Percentiles rank a stretch among this genome's conserved stretches.
Evolutionary conservation across 1,284 basidiomycete genomes (phyloP).

Genomic region (Gomphus bonarii): DNA sequence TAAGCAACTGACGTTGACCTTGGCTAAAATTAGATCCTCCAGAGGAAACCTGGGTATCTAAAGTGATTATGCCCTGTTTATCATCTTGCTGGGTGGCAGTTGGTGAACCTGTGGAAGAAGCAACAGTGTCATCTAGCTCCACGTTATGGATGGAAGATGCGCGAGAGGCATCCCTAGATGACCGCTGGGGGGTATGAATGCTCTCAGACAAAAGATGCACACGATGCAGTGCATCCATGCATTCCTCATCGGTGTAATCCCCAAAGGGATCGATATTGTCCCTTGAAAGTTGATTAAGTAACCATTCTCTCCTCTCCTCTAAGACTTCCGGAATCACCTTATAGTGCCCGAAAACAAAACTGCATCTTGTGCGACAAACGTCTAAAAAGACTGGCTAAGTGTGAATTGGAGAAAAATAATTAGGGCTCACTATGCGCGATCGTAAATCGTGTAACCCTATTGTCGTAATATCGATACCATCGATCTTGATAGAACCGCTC

Average conservation of each 20-base stretch:
- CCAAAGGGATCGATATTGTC: slow-evolving; percentile 15
- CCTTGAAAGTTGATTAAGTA: neutral
- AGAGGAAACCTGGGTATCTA: slow-evolving; percentile 24
- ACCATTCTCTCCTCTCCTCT: neutral
- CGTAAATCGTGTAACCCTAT: slow-evolving; percentile 23
- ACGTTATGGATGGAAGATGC: slow-evolving; percentile 8
- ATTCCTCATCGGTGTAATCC: slow-evolving; percentile 13
- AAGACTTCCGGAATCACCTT: neutral
- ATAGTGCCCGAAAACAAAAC: slow-evolving; percentile 13
- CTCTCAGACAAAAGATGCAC: slow-evolving; percentile 12
- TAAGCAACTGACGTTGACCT: slow-evolving; percentile 40
- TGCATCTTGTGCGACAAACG: slow-evolving; percentile 13
- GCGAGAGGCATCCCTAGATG: slow-evolving; percentile 7
- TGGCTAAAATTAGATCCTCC: slow-evolving; percentile 38
- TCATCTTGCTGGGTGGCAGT: slow-evolving; percentile 5
- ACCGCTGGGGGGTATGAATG: neutral
- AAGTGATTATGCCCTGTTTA: slow-evolving; percentile 6
- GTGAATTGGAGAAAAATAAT: neutral
- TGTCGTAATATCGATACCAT: slow-evolving; percentile 20
- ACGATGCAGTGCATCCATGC: slow-evolving; percentile 12
- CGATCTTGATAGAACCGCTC: slow-evolving; percentile 14
- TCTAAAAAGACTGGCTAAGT: slow-evolving; percentile 5
- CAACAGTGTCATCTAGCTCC: neutral
- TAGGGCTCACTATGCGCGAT: slow-evolving; percentile 16
- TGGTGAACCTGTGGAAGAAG: slow-evolving; percentile 2